A percentile compares a stretch with the other conserved stretches of the same genome.
phyloP scores from a whole-genome alignment of 352 stramenopile species.

The Globisporangium solare region DNA sequence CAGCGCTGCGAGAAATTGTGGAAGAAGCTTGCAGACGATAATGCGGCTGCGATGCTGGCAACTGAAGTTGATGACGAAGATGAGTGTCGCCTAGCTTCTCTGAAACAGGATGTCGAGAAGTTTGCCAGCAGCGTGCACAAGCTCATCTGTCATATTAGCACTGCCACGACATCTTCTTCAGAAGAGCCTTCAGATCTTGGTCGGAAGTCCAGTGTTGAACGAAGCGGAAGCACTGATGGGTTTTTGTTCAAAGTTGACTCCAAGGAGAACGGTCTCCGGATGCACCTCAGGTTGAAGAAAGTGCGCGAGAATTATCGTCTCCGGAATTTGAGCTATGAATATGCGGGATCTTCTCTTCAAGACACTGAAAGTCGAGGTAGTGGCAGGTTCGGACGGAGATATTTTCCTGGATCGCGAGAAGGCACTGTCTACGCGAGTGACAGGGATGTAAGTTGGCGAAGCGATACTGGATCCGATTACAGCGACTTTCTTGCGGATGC shows the following conservation, averaged over 20 bases:
- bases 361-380: constrained; percentile 43
- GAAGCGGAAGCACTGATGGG: constrained; percentile 17
- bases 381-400: constrained; percentile 21
- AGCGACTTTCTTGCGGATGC: constrained; percentile 73
- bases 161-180: background rate
- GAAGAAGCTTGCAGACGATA: constrained; percentile 47
- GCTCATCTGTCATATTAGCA: constrained; percentile 27
- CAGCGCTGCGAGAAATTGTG: constrained; percentile 46
- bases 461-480: constrained; percentile 70
- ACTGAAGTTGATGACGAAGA: constrained; percentile 27
- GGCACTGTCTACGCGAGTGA: constrained; percentile 19
- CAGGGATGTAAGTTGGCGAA: constrained; percentile 58
- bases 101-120: constrained; percentile 72
- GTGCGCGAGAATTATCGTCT: constrained; percentile 64
- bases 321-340: constrained; percentile 64
- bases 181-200: constrained; percentile 1
- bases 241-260: constrained; percentile 62
- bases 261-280: constrained; percentile 67
- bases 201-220: background rate
- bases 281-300: constrained; percentile 65
- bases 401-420: constrained; percentile 30
- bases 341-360: constrained; percentile 31
- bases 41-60: constrained; percentile 19
- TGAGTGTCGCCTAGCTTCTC: constrained; percentile 39
- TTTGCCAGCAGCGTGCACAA: constrained; percentile 80